Conservation (phyloP, 2,329 filamentous ascomycete genomes). For the Ophiostoma tasmaniense region DNA sequence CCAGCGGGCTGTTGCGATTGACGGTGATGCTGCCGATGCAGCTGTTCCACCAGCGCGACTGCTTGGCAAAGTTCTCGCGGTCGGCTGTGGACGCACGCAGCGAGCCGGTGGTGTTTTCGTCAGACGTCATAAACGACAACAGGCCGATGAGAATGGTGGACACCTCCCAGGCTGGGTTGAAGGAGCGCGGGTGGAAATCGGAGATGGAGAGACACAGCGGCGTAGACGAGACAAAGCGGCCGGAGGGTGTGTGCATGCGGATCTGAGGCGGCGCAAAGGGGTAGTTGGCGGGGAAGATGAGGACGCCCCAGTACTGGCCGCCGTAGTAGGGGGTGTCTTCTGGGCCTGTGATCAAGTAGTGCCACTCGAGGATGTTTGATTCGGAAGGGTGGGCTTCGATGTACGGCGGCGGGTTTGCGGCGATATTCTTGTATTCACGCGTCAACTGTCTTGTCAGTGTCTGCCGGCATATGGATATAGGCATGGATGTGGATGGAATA, state of each 20-base stretch:
- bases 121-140: slow-evolving; percentile 94
- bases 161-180: slow-evolving; percentile 98
- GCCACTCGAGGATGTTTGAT: slow-evolving; percentile 90
- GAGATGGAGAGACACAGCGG: slow-evolving; percentile 91
- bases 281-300: slow-evolving; percentile 93
- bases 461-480: not conserved
- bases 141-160: slow-evolving; percentile 92
- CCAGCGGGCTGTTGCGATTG: not conserved
- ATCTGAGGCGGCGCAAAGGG: slow-evolving; percentile 95
- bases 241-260: slow-evolving; percentile 96
- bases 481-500: not conserved
- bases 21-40: slow-evolving; percentile 68
- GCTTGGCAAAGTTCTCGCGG: slow-evolving; percentile 65
- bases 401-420: slow-evolving; percentile 74
- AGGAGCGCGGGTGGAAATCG: slow-evolving; percentile 95
- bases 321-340: slow-evolving; percentile 88
- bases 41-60: slow-evolving; percentile 92
- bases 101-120: slow-evolving; percentile 96
- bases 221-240: slow-evolving; percentile 87
- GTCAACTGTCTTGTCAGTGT: slow-evolving; percentile 38
- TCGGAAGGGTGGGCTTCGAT: slow-evolving; percentile 86
- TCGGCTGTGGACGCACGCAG: slow-evolving; percentile 70
- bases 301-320: slow-evolving; percentile 96
- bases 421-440: slow-evolving; percentile 54
- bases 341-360: slow-evolving; percentile 91